These are phyloP conservation scores for Arthromyces matolae DNA, from an alignment of 768 basidiomycete genomes.

Conservation along the genomic window DNA sequence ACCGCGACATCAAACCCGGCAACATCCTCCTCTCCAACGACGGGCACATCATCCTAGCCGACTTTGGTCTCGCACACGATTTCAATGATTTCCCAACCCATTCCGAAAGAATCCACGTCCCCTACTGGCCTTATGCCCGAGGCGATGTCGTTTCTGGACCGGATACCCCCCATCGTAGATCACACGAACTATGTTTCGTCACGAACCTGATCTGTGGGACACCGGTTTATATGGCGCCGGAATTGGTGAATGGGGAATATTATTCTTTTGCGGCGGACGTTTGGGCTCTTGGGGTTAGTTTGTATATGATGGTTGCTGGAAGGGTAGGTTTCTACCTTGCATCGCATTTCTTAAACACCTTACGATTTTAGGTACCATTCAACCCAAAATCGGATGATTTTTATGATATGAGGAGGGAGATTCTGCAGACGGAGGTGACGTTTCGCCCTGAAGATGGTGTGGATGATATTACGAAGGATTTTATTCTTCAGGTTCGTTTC, in stretches of 20 bases:
- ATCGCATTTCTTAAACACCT: not conserved
- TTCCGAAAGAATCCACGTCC: constrained; percentile 27
- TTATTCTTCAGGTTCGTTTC: constrained; percentile 20
- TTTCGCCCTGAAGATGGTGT: constrained; percentile 23
- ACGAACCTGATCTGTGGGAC: constrained; percentile 26
- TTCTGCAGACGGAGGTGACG: constrained; percentile 20
- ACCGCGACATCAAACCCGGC: constrained; percentile 32
- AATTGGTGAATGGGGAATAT: constrained; percentile 20
- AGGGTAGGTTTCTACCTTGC: constrained; percentile 24
- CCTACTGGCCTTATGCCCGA: constrained; percentile 29
- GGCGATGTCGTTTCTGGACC: constrained; percentile 17
- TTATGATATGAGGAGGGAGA: constrained; percentile 14
- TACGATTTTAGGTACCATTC: constrained; percentile 22
- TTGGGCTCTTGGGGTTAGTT: constrained; percentile 76
- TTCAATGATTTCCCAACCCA: constrained; percentile 21
- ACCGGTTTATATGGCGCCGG: constrained; percentile 31
- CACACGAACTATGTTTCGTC: constrained; percentile 24
- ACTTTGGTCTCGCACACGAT: constrained; percentile 31
- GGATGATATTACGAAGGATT: constrained; percentile 23
- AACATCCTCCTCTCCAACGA: constrained; percentile 29
- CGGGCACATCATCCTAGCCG: constrained; percentile 30
- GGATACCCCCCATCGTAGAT: constrained; percentile 16
- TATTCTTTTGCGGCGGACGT: constrained; percentile 48
- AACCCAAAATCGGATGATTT: not conserved
- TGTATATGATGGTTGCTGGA: constrained; percentile 71